Conservation (phyloP, 2,329 filamentous ascomycete genomes). For the Pseudogymnoascus sp. region DNA sequence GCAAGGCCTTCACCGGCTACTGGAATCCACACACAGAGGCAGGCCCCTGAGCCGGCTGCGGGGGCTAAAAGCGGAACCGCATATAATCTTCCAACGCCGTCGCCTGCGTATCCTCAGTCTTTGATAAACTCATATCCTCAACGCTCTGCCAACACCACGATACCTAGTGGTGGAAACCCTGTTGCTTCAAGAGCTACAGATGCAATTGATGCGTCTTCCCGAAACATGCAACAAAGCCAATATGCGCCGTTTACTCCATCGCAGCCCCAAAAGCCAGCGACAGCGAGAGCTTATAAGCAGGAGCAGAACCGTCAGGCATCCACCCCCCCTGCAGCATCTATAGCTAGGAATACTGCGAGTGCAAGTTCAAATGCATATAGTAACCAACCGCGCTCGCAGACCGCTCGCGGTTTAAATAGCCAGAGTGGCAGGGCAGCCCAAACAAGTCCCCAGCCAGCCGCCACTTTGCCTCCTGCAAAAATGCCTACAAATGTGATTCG, state of each 20-base stretch:
- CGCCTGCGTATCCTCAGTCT: background rate
- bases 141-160: background rate
- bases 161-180: background rate
- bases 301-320: background rate
- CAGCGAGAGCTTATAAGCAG: background rate
- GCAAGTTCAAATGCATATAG: background rate
- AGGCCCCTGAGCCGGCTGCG: background rate
- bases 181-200: background rate
- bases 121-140: conserved; percentile 3
- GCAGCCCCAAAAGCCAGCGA: background rate
- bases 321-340: background rate
- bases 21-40: background rate
- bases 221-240: background rate
- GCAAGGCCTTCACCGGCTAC: background rate
- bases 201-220: background rate
- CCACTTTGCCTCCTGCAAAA: background rate
- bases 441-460: background rate
- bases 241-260: background rate
- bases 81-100: conserved; percentile 6
- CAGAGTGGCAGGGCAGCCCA: background rate
- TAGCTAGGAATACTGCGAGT: background rate
- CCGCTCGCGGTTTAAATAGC: background rate
- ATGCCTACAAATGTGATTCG: background rate
- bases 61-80: background rate
- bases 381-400: background rate